phyloP scores from a whole-genome alignment of 2,329 filamentous ascomycete species.

The Ploettnerulaceae sp. region DNA sequence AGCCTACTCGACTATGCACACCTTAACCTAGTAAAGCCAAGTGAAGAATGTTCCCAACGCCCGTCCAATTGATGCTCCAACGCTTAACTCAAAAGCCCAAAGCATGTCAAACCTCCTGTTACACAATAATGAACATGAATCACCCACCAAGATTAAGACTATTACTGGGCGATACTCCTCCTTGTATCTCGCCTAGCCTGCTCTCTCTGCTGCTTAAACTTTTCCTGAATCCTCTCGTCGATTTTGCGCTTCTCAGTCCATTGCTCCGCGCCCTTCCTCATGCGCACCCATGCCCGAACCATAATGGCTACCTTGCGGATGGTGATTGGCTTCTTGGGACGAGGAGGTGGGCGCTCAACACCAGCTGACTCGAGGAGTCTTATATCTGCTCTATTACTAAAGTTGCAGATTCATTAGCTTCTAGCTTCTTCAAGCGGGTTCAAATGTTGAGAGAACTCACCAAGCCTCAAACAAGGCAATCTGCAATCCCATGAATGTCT shows the following conservation, averaged over 20 bases:
- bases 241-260: slow-evolving; percentile 49
- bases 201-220: slow-evolving; percentile 27
- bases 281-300: slow-evolving; percentile 46
- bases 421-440: background rate
- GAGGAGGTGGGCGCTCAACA: slow-evolving; percentile 38
- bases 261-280: slow-evolving; percentile 43
- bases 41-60: background rate
- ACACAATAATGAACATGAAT: too few relatives aligned
- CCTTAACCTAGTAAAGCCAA: too few relatives aligned
- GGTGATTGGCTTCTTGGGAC: slow-evolving; percentile 25
- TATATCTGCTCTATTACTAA: slow-evolving; percentile 88
- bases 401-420: slow-evolving; percentile 21
- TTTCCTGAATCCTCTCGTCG: slow-evolving; percentile 31
- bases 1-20: too few relatives aligned
- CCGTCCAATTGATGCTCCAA: background rate
- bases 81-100: too few relatives aligned
- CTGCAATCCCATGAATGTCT: slow-evolving; percentile 74
- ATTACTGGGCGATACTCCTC: too few relatives aligned
- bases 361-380: slow-evolving; percentile 75
- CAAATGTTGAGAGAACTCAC: slow-evolving; percentile 51
- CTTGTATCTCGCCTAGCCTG: slow-evolving; percentile 9
- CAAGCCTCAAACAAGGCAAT: slow-evolving; percentile 83
- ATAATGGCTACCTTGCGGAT: slow-evolving; percentile 45
- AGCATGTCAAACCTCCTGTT: too few relatives aligned
- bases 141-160: too few relatives aligned